Evolutionary conservation across 129 eudicot species (phyloP).

Genomic region (Oenanthe sinensis): DNA sequence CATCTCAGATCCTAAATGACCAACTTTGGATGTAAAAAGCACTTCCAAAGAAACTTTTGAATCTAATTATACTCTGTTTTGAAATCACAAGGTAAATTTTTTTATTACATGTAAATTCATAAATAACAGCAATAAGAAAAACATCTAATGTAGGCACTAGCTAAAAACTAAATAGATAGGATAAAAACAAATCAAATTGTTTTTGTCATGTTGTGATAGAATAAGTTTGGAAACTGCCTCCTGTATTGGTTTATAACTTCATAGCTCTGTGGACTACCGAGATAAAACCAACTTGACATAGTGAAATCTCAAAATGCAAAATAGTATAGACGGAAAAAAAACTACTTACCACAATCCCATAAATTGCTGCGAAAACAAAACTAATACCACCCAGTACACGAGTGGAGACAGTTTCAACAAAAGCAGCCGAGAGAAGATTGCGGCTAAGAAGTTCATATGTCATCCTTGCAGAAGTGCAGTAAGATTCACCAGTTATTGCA

Average conservation of each 20-base stretch:
- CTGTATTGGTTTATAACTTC: not conserved
- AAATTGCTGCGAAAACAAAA: conserved; percentile 72
- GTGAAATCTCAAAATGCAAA: not conserved
- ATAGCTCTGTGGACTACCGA: not conserved
- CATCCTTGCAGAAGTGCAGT: conserved; percentile 81
- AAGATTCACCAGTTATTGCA: conserved; percentile 95
- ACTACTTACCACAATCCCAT: conserved; percentile 72
- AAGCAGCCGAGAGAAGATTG: conserved; percentile 76
- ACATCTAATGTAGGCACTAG: no score
- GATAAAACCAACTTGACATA: not conserved
- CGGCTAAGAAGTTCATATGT: conserved; percentile 82
- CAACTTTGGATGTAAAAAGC: not conserved
- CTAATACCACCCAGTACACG: conserved; percentile 62
- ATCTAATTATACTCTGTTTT: not conserved
- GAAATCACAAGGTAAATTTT: not conserved
- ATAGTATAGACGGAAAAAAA: conserved; percentile 1
- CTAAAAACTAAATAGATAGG: not conserved
- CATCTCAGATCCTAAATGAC: not conserved
- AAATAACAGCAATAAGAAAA: not conserved
- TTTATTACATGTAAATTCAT: not conserved
- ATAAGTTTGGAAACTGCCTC: not conserved
- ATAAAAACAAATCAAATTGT: no score
- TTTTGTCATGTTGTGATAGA: not conserved
- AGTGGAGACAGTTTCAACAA: conserved; percentile 83
- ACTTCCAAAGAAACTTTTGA: not conserved